Base-by-base conservation (phyloP, 2,329 filamentous ascomycete species). In the Cercospora citrullina region DNA sequence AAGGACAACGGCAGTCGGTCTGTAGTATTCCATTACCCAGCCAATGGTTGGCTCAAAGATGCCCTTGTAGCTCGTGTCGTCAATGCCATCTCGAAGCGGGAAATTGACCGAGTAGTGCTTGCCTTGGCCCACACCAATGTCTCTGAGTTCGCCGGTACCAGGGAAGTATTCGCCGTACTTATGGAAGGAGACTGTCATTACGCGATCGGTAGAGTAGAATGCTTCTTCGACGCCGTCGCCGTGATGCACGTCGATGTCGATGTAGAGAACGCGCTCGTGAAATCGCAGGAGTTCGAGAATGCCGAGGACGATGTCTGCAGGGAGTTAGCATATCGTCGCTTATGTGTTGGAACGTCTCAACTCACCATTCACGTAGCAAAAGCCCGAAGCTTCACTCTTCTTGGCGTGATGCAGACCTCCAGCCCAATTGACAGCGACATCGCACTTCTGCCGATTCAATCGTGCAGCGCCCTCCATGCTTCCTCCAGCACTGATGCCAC, bases 101-200 rank as follows among this genome's bases (percentile, higher is more conserved):
- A 91, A 90, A 79, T 91, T 91, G 75, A 91, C 87, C 2, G 88
- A 83, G 74, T 90, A 90, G 78, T 91, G 82, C 77, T 90, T 90
- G 68, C 89, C 89, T 62, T 81, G 79, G n/a, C 87, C 87, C 12
- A 90, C 87, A 71, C 89, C 89, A 64, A 90, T 89, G 75, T 91
- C 89, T 69, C 88, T 85, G 45, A 91, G 83, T 75, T 90, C 89
- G 71, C 89, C 89, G 10, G 89, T 91, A 57, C 89, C 89, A 0
- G 89, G 89, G 78, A 91, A 91, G 79, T 90, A 91, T 76, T 90
- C 89, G 74, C 89, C 89, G 75, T 91, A 91, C 74, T 90, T 91
- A 82, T 91, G 89, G 79, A 91, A 91, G 3, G 88, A 90, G 57
- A 87, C 85, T 3, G 88, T 90, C 88, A 91, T 90, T 75, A 91